Conservation (phyloP, 2,329 filamentous ascomycete genomes). For the Tolypocladium capitatum region DNA sequence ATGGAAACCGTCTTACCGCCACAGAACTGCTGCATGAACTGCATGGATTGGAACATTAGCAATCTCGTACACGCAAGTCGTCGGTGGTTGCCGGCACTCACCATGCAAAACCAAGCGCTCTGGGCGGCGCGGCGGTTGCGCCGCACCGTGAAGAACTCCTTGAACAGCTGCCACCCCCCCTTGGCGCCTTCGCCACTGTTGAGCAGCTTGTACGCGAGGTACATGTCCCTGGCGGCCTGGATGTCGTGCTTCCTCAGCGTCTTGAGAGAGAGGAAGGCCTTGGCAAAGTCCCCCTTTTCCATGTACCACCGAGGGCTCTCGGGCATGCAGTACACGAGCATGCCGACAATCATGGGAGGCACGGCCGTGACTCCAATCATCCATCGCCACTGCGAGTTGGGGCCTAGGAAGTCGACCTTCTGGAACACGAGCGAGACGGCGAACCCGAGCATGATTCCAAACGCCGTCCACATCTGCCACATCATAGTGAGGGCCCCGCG, state of each 20-base stretch:
- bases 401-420: conserved; percentile 18
- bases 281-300: conserved; percentile 31
- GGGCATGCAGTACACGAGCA: conserved; percentile 50
- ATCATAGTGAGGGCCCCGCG: conserved; percentile 68
- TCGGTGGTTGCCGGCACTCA: conserved; percentile 4
- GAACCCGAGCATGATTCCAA: conserved; percentile 31
- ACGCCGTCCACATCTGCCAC: conserved; percentile 36
- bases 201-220: conserved; percentile 26
- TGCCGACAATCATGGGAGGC: conserved; percentile 35
- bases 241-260: conserved; percentile 39
- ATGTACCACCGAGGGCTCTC: conserved; percentile 43
- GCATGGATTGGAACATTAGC: background rate
- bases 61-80: too few relatives aligned
- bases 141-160: conserved; percentile 23
- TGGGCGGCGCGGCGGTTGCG: conserved; percentile 22
- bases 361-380: conserved; percentile 47
- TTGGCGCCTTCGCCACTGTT: conserved; percentile 12
- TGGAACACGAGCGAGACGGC: conserved; percentile 19
- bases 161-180: conserved; percentile 26
- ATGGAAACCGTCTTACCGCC: background rate
- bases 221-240: conserved; percentile 46
- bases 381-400: conserved; percentile 37
- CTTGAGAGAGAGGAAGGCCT: conserved; percentile 39
- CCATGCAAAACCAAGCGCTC: conserved; percentile 23
- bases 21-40: conserved; percentile 5